Evolutionary conservation across 2,329 filamentous ascomycete species (phyloP).

Genomic region (Cladosporium sp.): DNA sequence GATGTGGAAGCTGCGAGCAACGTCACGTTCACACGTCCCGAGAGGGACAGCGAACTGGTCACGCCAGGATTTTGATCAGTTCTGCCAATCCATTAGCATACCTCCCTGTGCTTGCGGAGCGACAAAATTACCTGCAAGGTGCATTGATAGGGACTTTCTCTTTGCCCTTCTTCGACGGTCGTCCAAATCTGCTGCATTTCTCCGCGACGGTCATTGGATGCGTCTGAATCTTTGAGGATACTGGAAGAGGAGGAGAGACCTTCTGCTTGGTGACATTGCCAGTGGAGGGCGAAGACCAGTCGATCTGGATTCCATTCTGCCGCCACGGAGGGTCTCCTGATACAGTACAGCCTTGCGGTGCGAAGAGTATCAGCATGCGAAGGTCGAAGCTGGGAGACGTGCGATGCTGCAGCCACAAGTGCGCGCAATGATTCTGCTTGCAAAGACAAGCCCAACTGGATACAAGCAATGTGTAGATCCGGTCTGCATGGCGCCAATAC

Average conservation of each 20-base stretch:
- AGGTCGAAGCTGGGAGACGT: background rate
- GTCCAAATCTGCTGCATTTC: no score
- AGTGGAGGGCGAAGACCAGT: background rate
- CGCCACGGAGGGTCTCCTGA: background rate
- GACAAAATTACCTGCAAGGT: no score
- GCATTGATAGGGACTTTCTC: no score
- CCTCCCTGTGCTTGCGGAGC: no score
- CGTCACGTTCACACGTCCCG: no score
- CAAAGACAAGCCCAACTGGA: slow-evolving; percentile 9
- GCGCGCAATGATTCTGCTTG: slow-evolving; percentile 14
- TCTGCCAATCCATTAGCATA: no score
- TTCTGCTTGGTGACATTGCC: background rate
- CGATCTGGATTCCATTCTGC: slow-evolving; percentile 10
- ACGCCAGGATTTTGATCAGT: no score
- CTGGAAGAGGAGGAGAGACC: background rate
- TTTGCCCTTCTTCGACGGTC: no score
- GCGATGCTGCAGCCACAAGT: slow-evolving; percentile 19
- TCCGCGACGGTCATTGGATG: no score
- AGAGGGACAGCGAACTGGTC: no score
- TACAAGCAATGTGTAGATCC: slow-evolving; percentile 11
- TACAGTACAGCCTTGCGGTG: background rate
- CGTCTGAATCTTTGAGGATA: no score
- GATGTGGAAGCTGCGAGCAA: no score
- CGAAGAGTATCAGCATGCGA: slow-evolving; percentile 10
- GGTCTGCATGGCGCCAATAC: slow-evolving; percentile 16